Percentiles rank a stretch among this genome's conserved stretches.
phyloP scores from a whole-genome alignment of 805 yeast genomes.

The Metschnikowia peoriensis region DNA sequence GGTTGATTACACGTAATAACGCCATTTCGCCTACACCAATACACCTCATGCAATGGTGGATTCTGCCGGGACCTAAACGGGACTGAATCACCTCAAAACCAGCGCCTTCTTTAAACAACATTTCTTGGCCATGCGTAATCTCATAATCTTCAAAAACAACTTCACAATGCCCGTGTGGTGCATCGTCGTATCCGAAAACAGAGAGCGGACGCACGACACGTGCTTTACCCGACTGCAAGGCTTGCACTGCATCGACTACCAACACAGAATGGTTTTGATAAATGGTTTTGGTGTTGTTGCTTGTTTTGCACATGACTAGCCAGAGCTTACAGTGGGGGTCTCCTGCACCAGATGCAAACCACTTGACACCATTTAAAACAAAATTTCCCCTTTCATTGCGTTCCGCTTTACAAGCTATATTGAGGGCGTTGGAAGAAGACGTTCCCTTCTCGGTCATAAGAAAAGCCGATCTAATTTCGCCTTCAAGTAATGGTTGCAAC shows the following conservation, averaged over 20 bases:
- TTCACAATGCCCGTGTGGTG: constrained; percentile 73
- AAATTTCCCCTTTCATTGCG: constrained; percentile 41
- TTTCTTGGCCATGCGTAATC: constrained; percentile 41
- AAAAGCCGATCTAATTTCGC: constrained; percentile 58
- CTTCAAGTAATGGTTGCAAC: constrained; percentile 53
- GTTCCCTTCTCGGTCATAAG: constrained; percentile 63
- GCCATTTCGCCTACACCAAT: constrained; percentile 62
- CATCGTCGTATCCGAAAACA: constrained; percentile 63
- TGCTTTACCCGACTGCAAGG: constrained; percentile 49
- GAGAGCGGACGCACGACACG: constrained; percentile 48
- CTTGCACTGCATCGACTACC: constrained; percentile 50
- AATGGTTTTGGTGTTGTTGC: constrained; percentile 23
- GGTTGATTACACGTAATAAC: constrained; percentile 42
- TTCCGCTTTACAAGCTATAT: constrained; percentile 47
- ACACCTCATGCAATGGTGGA: constrained; percentile 67
- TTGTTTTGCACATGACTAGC: constrained; percentile 53
- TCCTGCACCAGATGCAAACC: constrained; percentile 74
- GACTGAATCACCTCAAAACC: constrained; percentile 66
- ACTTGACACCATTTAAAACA: constrained; percentile 58
- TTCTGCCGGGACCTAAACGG: constrained; percentile 66
- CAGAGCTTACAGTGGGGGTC: constrained; percentile 58
- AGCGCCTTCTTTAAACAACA: constrained; percentile 47
- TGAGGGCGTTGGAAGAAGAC: constrained; percentile 61
- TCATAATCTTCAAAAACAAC: constrained; percentile 49
- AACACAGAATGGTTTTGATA: constrained; percentile 57